Evolutionary conservation across 2,329 filamentous ascomycete species (phyloP).

Genomic region (Alternaria alternata): DNA sequence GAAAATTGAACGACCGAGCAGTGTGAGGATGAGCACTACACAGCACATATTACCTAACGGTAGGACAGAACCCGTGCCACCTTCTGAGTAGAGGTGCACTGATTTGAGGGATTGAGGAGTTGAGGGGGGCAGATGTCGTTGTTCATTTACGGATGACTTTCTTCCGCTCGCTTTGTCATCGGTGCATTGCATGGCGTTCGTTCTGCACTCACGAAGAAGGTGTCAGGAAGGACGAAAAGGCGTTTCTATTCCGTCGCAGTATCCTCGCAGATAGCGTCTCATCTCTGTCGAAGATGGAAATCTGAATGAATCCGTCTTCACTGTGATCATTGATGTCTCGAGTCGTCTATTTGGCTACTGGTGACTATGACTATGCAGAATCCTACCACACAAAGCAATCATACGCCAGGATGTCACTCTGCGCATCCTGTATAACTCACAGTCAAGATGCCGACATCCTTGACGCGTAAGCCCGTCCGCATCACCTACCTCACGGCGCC

Average conservation of each 20-base stretch:
- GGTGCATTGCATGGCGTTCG: slow-evolving; percentile 19
- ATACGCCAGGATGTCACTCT: background rate
- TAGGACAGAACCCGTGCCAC: slow-evolving; percentile 14
- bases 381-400: background rate
- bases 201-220: slow-evolving; percentile 1
- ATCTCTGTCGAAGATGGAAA: background rate
- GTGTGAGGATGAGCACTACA: slow-evolving; percentile 24
- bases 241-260: background rate
- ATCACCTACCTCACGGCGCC: background rate
- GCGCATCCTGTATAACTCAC: too few species aligned
- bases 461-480: slow-evolving; percentile 3
- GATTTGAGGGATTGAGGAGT: background rate
- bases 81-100: slow-evolving; percentile 3
- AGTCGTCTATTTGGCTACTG: background rate
- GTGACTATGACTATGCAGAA: background rate
- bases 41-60: slow-evolving; percentile 24
- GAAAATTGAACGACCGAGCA: slow-evolving; percentile 21
- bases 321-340: background rate
- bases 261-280: background rate
- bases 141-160: too few species aligned
- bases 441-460: background rate
- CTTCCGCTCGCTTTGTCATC: background rate
- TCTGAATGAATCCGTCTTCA: background rate
- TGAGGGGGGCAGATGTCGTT: too few species aligned
- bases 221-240: background rate